Evolutionary conservation across 2,329 filamentous ascomycete species (phyloP), one percentile per base, ranked within the genome.

Genomic region (Ilyonectria sp.): DNA sequence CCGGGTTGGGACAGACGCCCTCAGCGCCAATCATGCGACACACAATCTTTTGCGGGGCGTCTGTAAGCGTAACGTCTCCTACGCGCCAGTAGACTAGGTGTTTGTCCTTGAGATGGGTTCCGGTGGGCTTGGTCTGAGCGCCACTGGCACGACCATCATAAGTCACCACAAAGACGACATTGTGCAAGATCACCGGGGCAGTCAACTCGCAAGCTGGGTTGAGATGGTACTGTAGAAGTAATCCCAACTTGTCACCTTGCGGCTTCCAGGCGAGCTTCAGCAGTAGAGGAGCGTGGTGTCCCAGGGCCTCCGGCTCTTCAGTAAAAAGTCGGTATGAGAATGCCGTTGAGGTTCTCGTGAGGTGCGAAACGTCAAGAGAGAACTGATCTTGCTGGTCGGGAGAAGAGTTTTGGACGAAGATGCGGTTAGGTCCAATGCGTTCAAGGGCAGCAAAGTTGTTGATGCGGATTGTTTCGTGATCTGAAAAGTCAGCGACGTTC

Each of bases 311-410:
- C 46, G 80, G 75, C 19, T 89, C 85, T 35, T 94, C 91, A 33
- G 93, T 82, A 72, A 96, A 93, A 11, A 98, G 86, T 75, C 95
- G 93, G 80, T 98, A 99, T 67, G 96, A 97, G 84, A 99, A 98
- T 8, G 92, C 95, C 7, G 95, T 91, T 0, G 92, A 88, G 1
- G 93, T 91, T 74, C 91, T 90, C 73, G 90, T 86, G 68, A 98
- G 88, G 77, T 91, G 90, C 15, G 90, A 86, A 7, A 96, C 82
- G 69, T 95, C 89, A 35, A 99, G 84, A 0, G 85, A 89, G 81
- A 97, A 99, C 77, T 95, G 92, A 65, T 97, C 95, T 4, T 92
- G 87, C 65, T 88, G 90, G 10, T 92, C 89, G 1, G 86, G 77
- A 1, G 84, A 81, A 6, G 88, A 85, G 72, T 94, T 92, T 35